Conservation (phyloP, 2,329 filamentous ascomycete genomes). For the Aspergillus hortae region DNA sequence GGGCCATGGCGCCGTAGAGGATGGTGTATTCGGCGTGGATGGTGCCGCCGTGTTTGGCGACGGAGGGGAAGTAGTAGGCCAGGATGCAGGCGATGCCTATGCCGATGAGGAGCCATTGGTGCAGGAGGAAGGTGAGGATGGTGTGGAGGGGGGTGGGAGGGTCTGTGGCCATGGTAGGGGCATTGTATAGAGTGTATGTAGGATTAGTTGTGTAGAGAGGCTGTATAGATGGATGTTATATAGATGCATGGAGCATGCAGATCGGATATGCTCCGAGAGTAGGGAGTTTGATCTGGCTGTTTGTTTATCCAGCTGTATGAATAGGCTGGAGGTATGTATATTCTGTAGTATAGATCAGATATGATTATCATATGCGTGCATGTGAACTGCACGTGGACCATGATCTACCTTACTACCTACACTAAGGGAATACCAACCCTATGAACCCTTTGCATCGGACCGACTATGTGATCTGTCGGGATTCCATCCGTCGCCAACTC, state of each 20-base stretch:
- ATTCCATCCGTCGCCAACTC: slow-evolving; percentile 1
- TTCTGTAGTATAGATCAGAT: too few species aligned
- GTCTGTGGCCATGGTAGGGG: background rate
- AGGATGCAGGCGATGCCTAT: slow-evolving; percentile 53
- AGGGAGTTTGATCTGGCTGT: background rate
- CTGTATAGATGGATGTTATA: background rate
- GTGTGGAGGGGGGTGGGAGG: background rate
- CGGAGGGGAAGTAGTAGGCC: slow-evolving; percentile 53
- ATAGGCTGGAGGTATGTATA: too few species aligned
- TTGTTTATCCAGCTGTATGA: background rate
- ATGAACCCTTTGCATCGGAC: background rate
- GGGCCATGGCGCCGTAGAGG: slow-evolving; percentile 64
- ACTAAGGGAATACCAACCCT: background rate
- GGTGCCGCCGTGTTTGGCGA: slow-evolving; percentile 44
- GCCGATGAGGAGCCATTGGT: slow-evolving; percentile 64
- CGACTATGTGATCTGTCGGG: background rate
- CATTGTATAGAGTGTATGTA: background rate
- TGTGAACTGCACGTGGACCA: background rate
- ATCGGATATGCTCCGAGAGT: background rate
- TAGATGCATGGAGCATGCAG: background rate
- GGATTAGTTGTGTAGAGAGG: background rate
- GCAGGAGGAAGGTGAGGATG: slow-evolving; percentile 31
- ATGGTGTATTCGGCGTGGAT: slow-evolving; percentile 45
- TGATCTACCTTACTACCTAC: background rate
- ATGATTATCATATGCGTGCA: background rate